Base-by-base conservation (phyloP, 768 basidiomycete species). In the Hortiboletus flavorubellus region DNA sequence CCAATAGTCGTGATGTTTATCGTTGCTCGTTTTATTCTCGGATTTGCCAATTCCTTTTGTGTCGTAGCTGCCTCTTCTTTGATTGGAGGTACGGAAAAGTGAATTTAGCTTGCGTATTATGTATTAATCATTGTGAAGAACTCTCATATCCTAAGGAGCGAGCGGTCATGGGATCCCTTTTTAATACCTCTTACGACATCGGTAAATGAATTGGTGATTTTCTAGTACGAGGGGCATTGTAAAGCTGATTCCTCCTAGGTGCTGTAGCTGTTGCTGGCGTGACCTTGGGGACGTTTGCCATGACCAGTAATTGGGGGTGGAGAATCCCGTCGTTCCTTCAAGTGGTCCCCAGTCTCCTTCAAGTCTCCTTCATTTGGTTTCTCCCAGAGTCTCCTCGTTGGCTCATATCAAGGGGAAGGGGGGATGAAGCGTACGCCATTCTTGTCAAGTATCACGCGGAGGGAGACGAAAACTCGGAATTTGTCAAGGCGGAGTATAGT, bases 341-440 rank as follows among this genome's bases (percentile, higher is more conserved):
- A 66, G 59, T 80, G 37, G 62, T 76, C 1, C 84, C 84, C 1
- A 80, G 78, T 55, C 34, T 74, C 15, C 67, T 85, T 30, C 85
- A 86, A 56, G 61, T 47, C 18, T 39, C 37, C 73, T 85, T 26
- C 26, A 26, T 26, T 26, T 26, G 26, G 26, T 26, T 26, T 26
- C 26, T 26, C 26, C 26, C 26, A 8, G 84, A 86, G 61, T 83
- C 81, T 5, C 84, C 84, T 11, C 76, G 81, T 45, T 85, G 83
- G 83, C 74, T 85, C 3, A 73, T 85, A 39, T 78, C 81, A 3
- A 79, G 78, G 46, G 83, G 83, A 26, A 76, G 82, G 15, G 68
- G 67, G 1, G 72, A 73, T 1, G 80, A 83, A 54, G 82, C 81
- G 0, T 66, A 69, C 52, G 70, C 65, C 1, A 74, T 81, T 39